Evolutionary conservation across 192 early-diverging fungal species (phyloP), one percentile per base, ranked within the genome.

Genomic region (Coemansia sp.): DNA sequence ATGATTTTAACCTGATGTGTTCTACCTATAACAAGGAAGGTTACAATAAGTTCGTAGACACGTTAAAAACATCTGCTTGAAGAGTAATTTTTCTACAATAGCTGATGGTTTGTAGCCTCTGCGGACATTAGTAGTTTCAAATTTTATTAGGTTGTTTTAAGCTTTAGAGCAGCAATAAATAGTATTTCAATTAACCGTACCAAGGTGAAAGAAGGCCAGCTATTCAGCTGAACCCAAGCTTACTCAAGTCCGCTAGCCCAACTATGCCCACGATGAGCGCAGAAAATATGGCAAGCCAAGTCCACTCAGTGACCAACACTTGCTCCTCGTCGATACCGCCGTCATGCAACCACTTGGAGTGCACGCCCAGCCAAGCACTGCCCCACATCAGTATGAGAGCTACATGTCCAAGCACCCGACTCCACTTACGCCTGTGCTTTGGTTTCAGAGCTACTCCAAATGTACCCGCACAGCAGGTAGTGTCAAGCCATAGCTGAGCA

Each of bases 331-430:
- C 11, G n/a, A 5, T 35, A 37, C n/a, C 7, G 3, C 14, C 28
- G 57, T 26, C 5, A 40, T 47, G 64, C 3, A 21, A 5, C 77
- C 72, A 70, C 30, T 43, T 43, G 9, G 69, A 32, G 23, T 80
- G 77, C 0, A 80, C 44, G 3, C 77, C 77, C 14, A 80, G 63
- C 77, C 72, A 74, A 4, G 72, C 68, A 11, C 61, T 62, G 10
- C 60, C n/a, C 77, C 77, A 80, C 62, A 72, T 26, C 1, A 67
- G 2, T 0, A 65, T 5, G 16, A 80, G 63, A 30, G 63, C 65
- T 1, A 57, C 2, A 53, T 72, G 69, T 3, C 73, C 73, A 3
- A 65, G 28, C 0, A 40, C 62, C 14, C 73, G 23, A 42, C 72
- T 69, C 14, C 70, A 68, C 35, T 66, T 69, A 33, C 64, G 58